Conservation (phyloP, 495 filamentous ascomycete genomes). For the Cudoniella acicularis region DNA sequence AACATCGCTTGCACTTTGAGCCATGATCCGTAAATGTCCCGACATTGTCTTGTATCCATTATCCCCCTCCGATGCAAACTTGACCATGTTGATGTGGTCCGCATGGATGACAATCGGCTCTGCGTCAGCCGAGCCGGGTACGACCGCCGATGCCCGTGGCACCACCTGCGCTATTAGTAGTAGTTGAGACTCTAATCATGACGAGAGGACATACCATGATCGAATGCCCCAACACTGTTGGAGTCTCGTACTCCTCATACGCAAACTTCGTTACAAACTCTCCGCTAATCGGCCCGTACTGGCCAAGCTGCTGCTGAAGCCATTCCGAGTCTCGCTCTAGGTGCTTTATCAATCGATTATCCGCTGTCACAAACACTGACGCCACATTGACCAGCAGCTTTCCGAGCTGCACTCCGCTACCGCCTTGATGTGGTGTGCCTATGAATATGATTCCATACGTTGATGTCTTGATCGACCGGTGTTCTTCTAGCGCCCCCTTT, state of each 20-base stretch:
- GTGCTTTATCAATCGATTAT: conserved; percentile 23
- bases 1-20: not conserved
- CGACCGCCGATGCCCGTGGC: conserved; percentile 30
- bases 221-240: not conserved
- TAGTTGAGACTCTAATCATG: not conserved
- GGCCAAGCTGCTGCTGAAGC: conserved; percentile 26
- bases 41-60: conserved; percentile 16
- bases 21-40: not conserved
- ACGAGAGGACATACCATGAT: not conserved
- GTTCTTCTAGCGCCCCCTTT: conserved; percentile 50
- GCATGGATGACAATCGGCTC: conserved; percentile 30
- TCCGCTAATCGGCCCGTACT: conserved; percentile 25
- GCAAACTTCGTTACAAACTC: conserved; percentile 28
- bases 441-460: conserved; percentile 67
- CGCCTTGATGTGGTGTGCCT: conserved; percentile 55
- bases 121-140: conserved; percentile 26
- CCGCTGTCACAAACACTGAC: conserved; percentile 22
- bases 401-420: conserved; percentile 14
- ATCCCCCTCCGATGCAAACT: conserved; percentile 26
- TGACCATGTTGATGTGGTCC: conserved; percentile 33
- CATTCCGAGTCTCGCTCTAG: conserved; percentile 31
- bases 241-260: conserved; percentile 23
- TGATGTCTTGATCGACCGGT: conserved; percentile 61
- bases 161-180: conserved; percentile 27
- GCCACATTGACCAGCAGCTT: conserved; percentile 29